Conservation (phyloP, 176 grass and related monocot genomes). For the Pontederia crassipes region DNA sequence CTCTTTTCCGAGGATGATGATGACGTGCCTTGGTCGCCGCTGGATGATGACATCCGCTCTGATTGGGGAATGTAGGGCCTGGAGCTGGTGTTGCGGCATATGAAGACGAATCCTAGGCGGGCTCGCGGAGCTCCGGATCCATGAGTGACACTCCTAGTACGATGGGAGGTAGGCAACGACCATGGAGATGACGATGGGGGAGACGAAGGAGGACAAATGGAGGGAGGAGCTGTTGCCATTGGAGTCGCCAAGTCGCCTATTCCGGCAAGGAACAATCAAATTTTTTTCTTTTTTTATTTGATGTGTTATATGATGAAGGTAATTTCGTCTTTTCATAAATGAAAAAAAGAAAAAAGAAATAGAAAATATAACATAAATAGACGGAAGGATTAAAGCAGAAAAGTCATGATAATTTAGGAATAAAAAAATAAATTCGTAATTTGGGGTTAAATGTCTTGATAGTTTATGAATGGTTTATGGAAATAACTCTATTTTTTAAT, state of each 20-base stretch:
- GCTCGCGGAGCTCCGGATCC: slow-evolving; percentile 44
- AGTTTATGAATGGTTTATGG: too few species aligned
- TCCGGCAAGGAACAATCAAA: too few species aligned
- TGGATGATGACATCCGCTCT: slow-evolving; percentile 26
- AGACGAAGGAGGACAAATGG: slow-evolving; percentile 26
- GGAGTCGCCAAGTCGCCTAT: slow-evolving; percentile 31
- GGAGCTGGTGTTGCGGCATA: slow-evolving; percentile 62
- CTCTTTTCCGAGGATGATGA: not conserved
- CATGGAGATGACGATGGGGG: not conserved
- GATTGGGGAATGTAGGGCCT: slow-evolving; percentile 45
- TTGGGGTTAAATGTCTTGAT: too few species aligned
- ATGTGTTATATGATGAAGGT: too few species aligned
- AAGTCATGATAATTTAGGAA: too few species aligned
- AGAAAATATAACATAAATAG: too few species aligned
- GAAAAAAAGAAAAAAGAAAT: too few species aligned
- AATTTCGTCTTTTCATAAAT: too few species aligned
- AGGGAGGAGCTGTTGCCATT: slow-evolving; percentile 14
- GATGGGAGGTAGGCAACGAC: slow-evolving; percentile 17
- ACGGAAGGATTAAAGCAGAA: too few species aligned
- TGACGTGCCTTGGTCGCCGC: slow-evolving; percentile 17
- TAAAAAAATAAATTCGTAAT: too few species aligned
- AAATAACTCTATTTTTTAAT: too few species aligned
- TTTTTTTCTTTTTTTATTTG: too few species aligned
- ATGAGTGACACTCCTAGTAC: slow-evolving; percentile 37
- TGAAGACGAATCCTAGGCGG: slow-evolving; percentile 75